phyloP scores from a whole-genome alignment of 2,329 filamentous ascomycete genomes.

The Xylaria sp. region DNA sequence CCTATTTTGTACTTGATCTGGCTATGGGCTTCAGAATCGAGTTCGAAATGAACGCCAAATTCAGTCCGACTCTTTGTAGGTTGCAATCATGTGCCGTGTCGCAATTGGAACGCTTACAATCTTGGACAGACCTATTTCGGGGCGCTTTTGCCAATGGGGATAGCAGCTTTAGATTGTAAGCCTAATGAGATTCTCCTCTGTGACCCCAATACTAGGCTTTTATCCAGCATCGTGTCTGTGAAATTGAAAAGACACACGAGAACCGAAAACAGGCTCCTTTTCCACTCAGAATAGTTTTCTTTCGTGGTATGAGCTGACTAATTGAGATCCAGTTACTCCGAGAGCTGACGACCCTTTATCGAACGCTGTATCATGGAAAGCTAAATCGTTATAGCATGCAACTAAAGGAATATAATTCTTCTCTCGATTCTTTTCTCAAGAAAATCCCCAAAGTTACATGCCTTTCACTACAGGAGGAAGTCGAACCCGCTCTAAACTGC shows the following conservation, averaged over 20 bases:
- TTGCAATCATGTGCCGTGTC: neutral
- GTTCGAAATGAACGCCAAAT: constrained; percentile 3
- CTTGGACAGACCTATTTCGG: neutral
- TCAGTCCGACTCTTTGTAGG: constrained; percentile 2
- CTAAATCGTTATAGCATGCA: too few relatives aligned
- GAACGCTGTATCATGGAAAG: too few relatives aligned
- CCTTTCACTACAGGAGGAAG: too few relatives aligned
- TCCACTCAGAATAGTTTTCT: constrained; percentile 8
- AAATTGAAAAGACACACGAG: neutral
- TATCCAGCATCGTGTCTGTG: neutral
- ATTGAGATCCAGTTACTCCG: neutral
- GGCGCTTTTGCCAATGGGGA: neutral
- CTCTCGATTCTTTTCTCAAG: too few relatives aligned
- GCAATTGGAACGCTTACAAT: neutral
- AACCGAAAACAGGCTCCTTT: neutral
- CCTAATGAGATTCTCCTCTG: neutral
- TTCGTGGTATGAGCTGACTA: constrained; percentile 3
- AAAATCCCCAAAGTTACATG: too few relatives aligned
- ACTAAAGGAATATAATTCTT: too few relatives aligned
- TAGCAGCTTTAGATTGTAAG: neutral
- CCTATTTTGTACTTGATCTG: constrained; percentile 12
- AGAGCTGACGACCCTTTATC: too few relatives aligned
- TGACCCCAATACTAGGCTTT: neutral
- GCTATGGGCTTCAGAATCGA: neutral
- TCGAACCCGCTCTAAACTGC: too few relatives aligned